Evolutionary conservation across 306 rosid species (phyloP).

Genomic region (Begonia masoniana): DNA sequence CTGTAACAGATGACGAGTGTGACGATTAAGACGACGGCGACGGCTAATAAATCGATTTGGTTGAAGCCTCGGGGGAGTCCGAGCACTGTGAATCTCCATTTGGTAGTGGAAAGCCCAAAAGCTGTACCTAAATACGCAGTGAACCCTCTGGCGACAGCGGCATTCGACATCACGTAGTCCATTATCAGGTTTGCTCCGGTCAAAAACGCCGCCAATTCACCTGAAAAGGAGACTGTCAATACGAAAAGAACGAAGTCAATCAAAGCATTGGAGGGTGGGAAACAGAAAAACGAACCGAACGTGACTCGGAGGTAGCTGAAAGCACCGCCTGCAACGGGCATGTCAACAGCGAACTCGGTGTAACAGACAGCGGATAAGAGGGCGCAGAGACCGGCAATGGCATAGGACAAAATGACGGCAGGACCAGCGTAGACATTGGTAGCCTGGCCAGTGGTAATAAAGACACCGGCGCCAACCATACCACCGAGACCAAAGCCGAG

Average conservation of each 20-base stretch:
- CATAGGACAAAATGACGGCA: slow-evolving; percentile 60
- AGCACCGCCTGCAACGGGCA: slow-evolving; percentile 98
- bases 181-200: slow-evolving; percentile 73
- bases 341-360: slow-evolving; percentile 91
- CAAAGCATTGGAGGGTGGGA: background rate
- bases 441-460: slow-evolving; percentile 79
- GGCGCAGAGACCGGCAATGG: slow-evolving; percentile 94
- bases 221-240: slow-evolving; percentile 16
- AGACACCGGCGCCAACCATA: slow-evolving; percentile 91
- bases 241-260: background rate
- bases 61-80: slow-evolving; percentile 57
- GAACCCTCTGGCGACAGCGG: slow-evolving; percentile 70
- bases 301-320: slow-evolving; percentile 94
- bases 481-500: slow-evolving; percentile 73
- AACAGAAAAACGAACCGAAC: slow-evolving; percentile 29
- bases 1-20: slow-evolving; percentile 78
- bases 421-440: slow-evolving; percentile 51
- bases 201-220: slow-evolving; percentile 78
- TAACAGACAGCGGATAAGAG: slow-evolving; percentile 91
- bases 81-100: slow-evolving; percentile 57
- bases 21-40: slow-evolving; percentile 45
- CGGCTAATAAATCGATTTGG: slow-evolving; percentile 59
- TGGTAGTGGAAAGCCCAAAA: slow-evolving; percentile 52
- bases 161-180: slow-evolving; percentile 98
- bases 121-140: slow-evolving; percentile 51